Base-by-base conservation (phyloP, 176 grass and related monocot genomes). In the Hyparrhenia diplandra region DNA sequence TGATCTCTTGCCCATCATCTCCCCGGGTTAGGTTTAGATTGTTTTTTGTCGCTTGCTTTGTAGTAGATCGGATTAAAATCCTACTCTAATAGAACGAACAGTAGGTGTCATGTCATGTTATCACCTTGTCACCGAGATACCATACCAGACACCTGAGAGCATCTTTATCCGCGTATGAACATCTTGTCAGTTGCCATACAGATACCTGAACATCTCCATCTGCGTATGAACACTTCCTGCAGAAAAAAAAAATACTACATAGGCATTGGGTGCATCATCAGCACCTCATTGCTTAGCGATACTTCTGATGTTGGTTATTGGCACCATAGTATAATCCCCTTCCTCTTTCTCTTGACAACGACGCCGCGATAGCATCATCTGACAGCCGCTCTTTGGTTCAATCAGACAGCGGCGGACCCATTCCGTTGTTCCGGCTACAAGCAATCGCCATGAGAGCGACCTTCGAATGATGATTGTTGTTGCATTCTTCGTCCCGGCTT, bases 351-450 rank as follows among this genome's bases (percentile, higher is more conserved):
- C 23, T 9, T 65, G 69, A 84, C 8, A 75, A 32, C 18, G 75
- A 88, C 39, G 52, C 17, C 62, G 31, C 24, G 31, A n/a, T 69
- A 37, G 30, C 24, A 30, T 75, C 52, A 69, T 46, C 76, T 76
- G 76, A 34, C 13, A 69, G 18, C 40, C 13, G 11, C 14, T 14
- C 35, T 13, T 31, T 52, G 40, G 82, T 62, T 20, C 81, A 75
- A 80, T 63, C 52, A 70, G 52, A 39, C n/a, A 21, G 59, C 62
- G 51, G 31, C 76, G 17, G 82, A 75, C 70, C 52, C 70, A 32
- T 75, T 89, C 87, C 70, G 82, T 61, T 36, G 76, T 75, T 41
- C 52, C 63, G 18, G 8, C 87, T 34, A 52, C 29, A 80, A 75
- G 21, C 75, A 11, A 74, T 47, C 80, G 31, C 49, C 6, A 17